Base-by-base conservation (phyloP, 2,329 filamentous ascomycete genomes). In the Trichoderma asperellum region DNA sequence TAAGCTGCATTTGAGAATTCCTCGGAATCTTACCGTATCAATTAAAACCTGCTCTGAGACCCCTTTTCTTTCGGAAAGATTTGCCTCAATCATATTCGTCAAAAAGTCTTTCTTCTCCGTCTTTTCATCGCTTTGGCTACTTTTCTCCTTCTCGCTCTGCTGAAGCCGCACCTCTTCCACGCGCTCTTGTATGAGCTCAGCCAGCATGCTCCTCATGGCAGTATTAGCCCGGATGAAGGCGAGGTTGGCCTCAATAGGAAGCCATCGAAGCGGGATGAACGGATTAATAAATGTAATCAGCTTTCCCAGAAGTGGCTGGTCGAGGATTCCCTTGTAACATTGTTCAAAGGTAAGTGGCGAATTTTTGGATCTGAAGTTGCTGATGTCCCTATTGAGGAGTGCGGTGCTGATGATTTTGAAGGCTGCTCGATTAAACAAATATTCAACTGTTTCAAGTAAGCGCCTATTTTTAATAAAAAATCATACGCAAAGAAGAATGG, bases 281-380 rank as follows among this genome's bases (percentile, higher is more conserved):
- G 56, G 49, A 16, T 70, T 66, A 34, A 70, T 18, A 10, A 66
- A 66, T 1, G 49, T 66, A 24, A 70, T 70, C 34, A 66, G 37
- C 34, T 55, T 56, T 14, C 68, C 68, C 37, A 70, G 53, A n/a
- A 53, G n/a, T 18, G 55, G 47, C 18, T 62, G 68, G 35, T 37
- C 34, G n/a, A 70, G 61, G 37, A 70, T 43, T 5, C 18, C 56
- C 18, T 35, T 60, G 62, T 70, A 70, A 16, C 68, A 61, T 16
- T 70, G 40, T 27, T 69, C 68, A 43, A 69, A 69, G 11, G n/a
- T 69, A 18, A 69, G 60, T 1, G 55, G 56, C 12, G 68, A 69
- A 32, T 32, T 16, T 2, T 21, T 59, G 4, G 68, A 69, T 32
- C 60, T 61, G 27, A 69, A 69, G 18, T 64, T 55, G 12, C 18